Base-by-base conservation (phyloP, 441 rosid species). In the Lepidium campestre region DNA sequence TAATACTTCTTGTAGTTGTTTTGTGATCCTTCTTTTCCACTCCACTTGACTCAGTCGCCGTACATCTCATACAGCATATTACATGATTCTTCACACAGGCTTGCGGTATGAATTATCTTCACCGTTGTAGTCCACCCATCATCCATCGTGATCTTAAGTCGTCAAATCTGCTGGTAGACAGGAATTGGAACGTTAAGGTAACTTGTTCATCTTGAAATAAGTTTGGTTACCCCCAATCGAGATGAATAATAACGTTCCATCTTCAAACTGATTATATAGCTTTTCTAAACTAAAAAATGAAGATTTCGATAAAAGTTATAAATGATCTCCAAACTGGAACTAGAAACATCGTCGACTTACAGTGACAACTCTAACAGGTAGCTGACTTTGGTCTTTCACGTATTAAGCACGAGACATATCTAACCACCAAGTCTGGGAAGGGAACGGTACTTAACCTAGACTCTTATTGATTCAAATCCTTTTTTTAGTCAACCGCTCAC, bases 81-180 rank as follows among this genome's bases (percentile, higher is more conserved):
- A 54, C 75, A 62, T 58, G 20, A 64, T 53, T 13, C 50, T 59
- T 46, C 65, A 44, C 17, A 25, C 86, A 89, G 99, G 97, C 88
- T 57, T 88, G 92, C 41, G 99, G 99, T 62, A 76, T 94, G 96
- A 94, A 85, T 74, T 94, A 94, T 82, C 96, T 94, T 82, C 99
- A 94, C 79, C 90, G 88, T 75, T 84, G 68, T 82, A 83, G 80
- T 74, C 97, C 96, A 17, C 96, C 96, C 22, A 83, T 94, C 74
- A 83, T 94, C 79, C 99, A 91, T 77, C 92, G 97, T 41, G 99
- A 94, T 77, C 80, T 94, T 80, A 94, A 94, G 90, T 91, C 99
- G 53, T 91, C 97, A 57, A 94, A 91, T 84, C 91, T 94, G 62
- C 78, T 91, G 41, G 97, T 94, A 64, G 99, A 94, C 75, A 90